A percentile compares a stretch with the other conserved stretches of the same genome.
These are phyloP conservation scores for Lasiosphaeris hirsuta DNA, from an alignment of 495 filamentous ascomycete species.

Conservation along the genomic window DNA sequence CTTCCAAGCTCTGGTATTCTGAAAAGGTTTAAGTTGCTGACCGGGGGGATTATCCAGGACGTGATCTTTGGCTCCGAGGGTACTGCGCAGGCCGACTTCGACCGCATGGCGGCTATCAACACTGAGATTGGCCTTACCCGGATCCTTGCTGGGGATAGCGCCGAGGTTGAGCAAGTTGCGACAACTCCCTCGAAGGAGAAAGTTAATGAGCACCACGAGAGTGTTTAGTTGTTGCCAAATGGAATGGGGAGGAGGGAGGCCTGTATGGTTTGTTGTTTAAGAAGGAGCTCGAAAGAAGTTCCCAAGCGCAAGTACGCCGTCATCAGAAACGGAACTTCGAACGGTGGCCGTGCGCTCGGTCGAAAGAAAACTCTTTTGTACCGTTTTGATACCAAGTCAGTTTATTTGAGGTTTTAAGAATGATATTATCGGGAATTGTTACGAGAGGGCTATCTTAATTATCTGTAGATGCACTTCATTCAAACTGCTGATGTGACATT, in stretches of 20 bases:
- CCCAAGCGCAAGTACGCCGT: no score
- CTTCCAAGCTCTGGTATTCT: constrained; percentile 3
- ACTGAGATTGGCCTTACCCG: constrained; percentile 61
- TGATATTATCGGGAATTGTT: no score
- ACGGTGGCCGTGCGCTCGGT: no score
- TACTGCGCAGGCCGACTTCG: constrained; percentile 65
- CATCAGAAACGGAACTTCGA: no score
- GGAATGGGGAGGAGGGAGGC: not conserved
- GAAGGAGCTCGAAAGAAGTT: not conserved
- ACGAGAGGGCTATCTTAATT: no score
- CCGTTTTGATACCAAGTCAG: no score
- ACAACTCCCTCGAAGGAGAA: constrained; percentile 24
- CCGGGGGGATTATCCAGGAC: constrained; percentile 46
- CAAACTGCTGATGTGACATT: no score
- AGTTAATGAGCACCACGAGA: constrained; percentile 6
- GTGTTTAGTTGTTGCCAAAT: constrained; percentile 13
- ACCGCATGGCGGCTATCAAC: constrained; percentile 71
- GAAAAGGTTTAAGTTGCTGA: constrained; percentile 28
- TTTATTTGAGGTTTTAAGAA: no score
- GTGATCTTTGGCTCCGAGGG: constrained; percentile 72
- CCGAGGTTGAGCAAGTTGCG: constrained; percentile 22
- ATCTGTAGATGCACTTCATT: no score
- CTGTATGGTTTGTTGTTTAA: not conserved
- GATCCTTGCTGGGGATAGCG: constrained; percentile 30
- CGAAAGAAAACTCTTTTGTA: no score